Evolutionary conservation across 1,139 yeast species (phyloP).

Genomic region (Suzukiozyma palmioleophila): DNA sequence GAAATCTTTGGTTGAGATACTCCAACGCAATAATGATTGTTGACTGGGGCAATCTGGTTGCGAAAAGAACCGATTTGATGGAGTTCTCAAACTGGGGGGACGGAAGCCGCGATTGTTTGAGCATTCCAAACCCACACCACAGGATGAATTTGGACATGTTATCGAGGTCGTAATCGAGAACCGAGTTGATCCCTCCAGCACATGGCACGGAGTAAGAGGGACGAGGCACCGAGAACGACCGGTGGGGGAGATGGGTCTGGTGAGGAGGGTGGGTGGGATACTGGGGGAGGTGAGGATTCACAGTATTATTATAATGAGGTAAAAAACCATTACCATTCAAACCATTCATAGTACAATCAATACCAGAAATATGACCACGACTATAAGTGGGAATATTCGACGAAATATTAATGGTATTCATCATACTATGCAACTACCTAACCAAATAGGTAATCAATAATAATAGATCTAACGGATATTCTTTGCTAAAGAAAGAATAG

Average conservation of each 20-base stretch:
- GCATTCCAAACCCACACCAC: slow-evolving; percentile 61
- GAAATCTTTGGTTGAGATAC: slow-evolving; percentile 53
- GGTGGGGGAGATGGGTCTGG: not conserved
- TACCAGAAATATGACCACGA: not conserved
- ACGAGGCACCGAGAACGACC: too few species aligned
- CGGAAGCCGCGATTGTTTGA: slow-evolving; percentile 47
- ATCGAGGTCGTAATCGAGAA: slow-evolving; percentile 71
- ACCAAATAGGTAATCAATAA: slow-evolving; percentile 4
- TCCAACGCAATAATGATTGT: slow-evolving; percentile 78
- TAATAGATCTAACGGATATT: not conserved
- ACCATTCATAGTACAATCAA: slow-evolving; percentile 1
- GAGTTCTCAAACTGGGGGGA: slow-evolving; percentile 54
- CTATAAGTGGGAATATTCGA: not conserved
- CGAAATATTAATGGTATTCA: not conserved
- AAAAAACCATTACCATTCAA: not conserved
- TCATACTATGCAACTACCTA: slow-evolving; percentile 4
- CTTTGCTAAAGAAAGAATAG: not conserved
- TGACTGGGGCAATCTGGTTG: slow-evolving; percentile 85
- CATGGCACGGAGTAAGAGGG: too few species aligned
- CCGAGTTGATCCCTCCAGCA: slow-evolving; percentile 70
- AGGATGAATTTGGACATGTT: slow-evolving; percentile 75
- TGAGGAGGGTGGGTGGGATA: not conserved
- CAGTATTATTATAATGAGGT: not conserved
- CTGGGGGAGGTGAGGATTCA: not conserved
- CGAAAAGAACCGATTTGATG: slow-evolving; percentile 66